These are phyloP conservation scores for Kazachstania africana DNA, from an alignment of 805 yeast genomes.

Conservation along the genomic window DNA sequence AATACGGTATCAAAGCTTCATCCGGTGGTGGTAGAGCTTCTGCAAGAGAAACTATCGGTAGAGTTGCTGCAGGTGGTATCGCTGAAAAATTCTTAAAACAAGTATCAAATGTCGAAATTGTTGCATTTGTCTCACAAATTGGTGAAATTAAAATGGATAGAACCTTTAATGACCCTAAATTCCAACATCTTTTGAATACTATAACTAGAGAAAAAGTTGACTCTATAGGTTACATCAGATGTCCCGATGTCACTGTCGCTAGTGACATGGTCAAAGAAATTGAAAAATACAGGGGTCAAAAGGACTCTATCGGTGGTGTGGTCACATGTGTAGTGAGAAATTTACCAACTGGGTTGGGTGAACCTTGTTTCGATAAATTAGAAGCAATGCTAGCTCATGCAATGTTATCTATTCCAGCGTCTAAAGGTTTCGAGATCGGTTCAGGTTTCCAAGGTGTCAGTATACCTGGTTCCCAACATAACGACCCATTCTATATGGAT, in stretches of 20 bases:
- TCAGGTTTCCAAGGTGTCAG: conserved; percentile 87
- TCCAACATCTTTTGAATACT: conserved; percentile 55
- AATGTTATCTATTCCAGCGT: conserved; percentile 94
- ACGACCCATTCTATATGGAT: conserved; percentile 69
- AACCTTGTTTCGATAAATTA: conserved; percentile 92
- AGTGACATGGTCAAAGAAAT: conserved; percentile 78
- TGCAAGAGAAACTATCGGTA: conserved; percentile 96
- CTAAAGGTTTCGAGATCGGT: conserved; percentile 96
- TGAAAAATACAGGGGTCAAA: conserved; percentile 70
- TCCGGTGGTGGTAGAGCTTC: conserved; percentile 97
- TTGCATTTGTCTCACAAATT: conserved; percentile 91
- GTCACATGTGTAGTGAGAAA: conserved; percentile 96
- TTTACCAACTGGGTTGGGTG: conserved; percentile 92
- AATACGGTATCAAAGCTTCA: conserved; percentile 87
- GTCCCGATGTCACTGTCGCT: conserved; percentile 68
- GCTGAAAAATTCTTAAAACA: conserved; percentile 82
- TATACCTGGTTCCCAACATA: conserved; percentile 88
- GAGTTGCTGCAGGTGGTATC: conserved; percentile 98
- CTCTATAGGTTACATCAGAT: conserved; percentile 78
- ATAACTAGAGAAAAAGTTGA: conserved; percentile 86
- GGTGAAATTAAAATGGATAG: conserved; percentile 73
- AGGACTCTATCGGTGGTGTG: conserved; percentile 95
- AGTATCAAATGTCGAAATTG: conserved; percentile 79
- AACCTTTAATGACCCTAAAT: conserved; percentile 51
- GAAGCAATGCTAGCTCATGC: conserved; percentile 96